These are phyloP conservation scores for Daldinia caldariorum DNA, from an alignment of 495 filamentous ascomycete genomes.

Conservation along the genomic window DNA sequence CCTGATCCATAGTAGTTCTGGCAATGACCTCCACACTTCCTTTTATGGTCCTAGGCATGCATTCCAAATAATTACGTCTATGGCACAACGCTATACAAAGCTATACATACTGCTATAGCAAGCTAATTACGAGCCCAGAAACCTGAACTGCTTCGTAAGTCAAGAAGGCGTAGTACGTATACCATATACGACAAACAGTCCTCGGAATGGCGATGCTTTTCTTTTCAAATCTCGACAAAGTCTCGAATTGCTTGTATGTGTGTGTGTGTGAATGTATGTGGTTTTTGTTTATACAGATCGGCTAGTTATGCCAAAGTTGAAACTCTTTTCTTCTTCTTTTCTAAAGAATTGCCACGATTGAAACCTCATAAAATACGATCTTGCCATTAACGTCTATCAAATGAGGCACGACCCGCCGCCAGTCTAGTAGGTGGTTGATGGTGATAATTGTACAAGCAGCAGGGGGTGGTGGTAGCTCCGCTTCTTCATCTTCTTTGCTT, in stretches of 20 bases:
- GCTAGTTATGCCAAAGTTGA: conserved; percentile 37
- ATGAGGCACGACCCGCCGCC: conserved; percentile 37
- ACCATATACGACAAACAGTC: not conserved
- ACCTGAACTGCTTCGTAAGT: not conserved
- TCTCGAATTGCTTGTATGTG: conserved; percentile 30
- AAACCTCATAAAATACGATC: conserved; percentile 40
- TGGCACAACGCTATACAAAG: too few relatives aligned
- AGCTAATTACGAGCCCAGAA: not conserved
- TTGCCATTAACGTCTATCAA: conserved; percentile 47
- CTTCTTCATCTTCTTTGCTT: too few relatives aligned
- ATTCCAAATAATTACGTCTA: too few relatives aligned
- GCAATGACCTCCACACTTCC: too few relatives aligned
- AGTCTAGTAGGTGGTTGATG: conserved; percentile 34
- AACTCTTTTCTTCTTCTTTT: conserved; percentile 13
- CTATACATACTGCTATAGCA: not conserved
- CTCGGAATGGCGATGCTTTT: conserved; percentile 11
- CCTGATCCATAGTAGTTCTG: too few relatives aligned
- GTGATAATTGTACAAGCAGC: conserved; percentile 45
- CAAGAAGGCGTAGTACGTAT: not conserved
- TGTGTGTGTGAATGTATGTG: too few relatives aligned
- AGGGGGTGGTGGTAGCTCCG: too few relatives aligned
- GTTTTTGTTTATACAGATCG: conserved; percentile 47
- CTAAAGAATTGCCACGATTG: conserved; percentile 41
- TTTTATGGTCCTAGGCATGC: too few relatives aligned
- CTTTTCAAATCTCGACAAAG: conserved; percentile 35